Evolutionary conservation across 2,329 filamentous ascomycete genomes (phyloP).

Genomic region (Thyridium curvatum): DNA sequence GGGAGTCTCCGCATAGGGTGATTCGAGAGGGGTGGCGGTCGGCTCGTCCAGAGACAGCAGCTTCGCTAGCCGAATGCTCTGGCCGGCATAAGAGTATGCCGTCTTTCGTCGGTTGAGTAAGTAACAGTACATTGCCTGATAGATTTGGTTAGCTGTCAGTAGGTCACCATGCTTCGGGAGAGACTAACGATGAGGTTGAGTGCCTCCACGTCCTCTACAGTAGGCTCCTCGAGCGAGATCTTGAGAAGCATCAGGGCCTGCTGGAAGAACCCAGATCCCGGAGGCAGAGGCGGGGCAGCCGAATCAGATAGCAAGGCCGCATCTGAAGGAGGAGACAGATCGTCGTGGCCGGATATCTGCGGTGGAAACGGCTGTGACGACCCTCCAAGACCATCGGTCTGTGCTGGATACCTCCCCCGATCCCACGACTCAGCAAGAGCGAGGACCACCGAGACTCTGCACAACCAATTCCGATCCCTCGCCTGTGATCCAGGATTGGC

Average conservation of each 20-base stretch:
- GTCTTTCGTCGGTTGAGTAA: constrained; percentile 9
- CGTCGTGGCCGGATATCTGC: neutral
- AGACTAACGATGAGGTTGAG: neutral
- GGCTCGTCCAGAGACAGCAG: constrained; percentile 6
- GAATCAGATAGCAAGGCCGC: neutral
- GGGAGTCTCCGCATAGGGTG: too few relatives aligned
- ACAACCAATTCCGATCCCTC: constrained; percentile 12
- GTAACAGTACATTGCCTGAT: constrained; percentile 9
- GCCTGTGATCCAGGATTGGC: constrained; percentile 9
- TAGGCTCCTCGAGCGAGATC: constrained; percentile 6
- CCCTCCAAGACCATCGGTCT: too few relatives aligned
- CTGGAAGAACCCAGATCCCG: constrained; percentile 9
- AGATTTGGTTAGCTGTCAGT: neutral
- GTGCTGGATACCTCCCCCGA: neutral
- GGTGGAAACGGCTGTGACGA: neutral
- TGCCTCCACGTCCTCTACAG: constrained; percentile 6
- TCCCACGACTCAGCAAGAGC: constrained; percentile 11
- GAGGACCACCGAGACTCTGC: constrained; percentile 10
- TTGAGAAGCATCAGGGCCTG: constrained; percentile 9
- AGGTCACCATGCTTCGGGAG: neutral
- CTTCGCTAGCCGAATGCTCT: constrained; percentile 7
- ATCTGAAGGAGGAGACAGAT: neutral
- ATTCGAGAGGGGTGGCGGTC: neutral
- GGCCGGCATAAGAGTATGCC: constrained; percentile 8
- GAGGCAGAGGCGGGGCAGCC: constrained; percentile 2